Evolutionary conservation across 2,329 filamentous ascomycete species (phyloP), one percentile per base, ranked within the genome.

Genomic region (Madurella fahalii): DNA sequence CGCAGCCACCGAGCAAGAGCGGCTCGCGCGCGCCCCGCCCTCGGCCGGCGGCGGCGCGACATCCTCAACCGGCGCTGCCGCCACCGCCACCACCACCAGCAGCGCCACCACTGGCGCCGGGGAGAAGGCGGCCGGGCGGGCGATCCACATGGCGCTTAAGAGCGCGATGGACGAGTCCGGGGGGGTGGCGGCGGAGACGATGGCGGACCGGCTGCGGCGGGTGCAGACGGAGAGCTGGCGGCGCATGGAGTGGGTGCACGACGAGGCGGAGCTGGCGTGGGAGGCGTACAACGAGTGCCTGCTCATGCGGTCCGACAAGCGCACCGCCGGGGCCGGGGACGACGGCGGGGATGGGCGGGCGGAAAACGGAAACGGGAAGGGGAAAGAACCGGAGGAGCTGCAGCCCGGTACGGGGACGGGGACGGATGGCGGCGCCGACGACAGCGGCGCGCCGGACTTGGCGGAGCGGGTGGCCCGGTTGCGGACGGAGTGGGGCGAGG

Each of bases 111-210:
- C n/a, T n/a, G n/a, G n/a, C n/a, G 54, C 58, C 12, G 69, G 56
- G 55, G 61, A 57, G 16, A 70, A 74, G 4, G 83, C 85, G 59
- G 85, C 88, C 20, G 61, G 54, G n/a, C 86, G 88, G 59, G 86
- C 89, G 15, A 89, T 95, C 64, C 87, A 94, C 70, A 89, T 95
- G 75, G 90, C 89, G 31, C 85, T 95, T 66, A 95, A 95, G 75
- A 84, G 85, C 39, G 84, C 87, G 62, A 84, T 84, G 53, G 86
- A 87, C 49, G 75, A 80, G 13, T 75, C 80, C 16, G 52, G 49
- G 46, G 76, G 83, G 52, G 77, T 83, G 1, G 48, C 59, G 12
- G 84, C 82, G 20, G 82, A 88, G 61, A 92, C 84, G 37, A 94
- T 87, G 76, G 85, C 81, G 58, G 80, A 87, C 65, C 83, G 90